Base-by-base conservation (phyloP, 2,329 filamentous ascomycete genomes). In the Xylariaceae sp. region DNA sequence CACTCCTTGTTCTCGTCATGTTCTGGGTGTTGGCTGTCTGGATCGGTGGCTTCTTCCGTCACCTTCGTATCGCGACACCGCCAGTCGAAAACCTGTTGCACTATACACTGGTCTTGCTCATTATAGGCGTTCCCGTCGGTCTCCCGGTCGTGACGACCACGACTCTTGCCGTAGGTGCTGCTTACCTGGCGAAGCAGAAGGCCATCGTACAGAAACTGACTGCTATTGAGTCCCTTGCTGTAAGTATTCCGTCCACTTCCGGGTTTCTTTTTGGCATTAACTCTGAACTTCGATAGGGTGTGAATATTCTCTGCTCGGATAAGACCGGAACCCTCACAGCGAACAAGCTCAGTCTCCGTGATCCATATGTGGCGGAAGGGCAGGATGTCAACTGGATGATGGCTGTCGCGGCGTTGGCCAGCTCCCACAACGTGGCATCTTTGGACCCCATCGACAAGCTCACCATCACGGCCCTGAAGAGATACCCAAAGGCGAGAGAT, bases 311-410 rank as follows among this genome's bases (percentile, higher is more conserved):
- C 65, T 91, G 88, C 80, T 90, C 88, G 69, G 88, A 91, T 78
- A 90, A 91, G 83, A 90, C 88, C 51, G 88, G 88, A 79, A 91
- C 88, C 39, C 80, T 90, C 67, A 88, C 86, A 60, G 86, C 86
- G 67, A 88, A 88, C 75, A 87, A 90, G 78, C 81, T 90, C 56
- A 87, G 83, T 70, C 88, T 90, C 71, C 87, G 88, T 73, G 88
- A 90, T 72, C 88, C 88, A 17, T 90, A 87, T 75, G 87, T 90
- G 60, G 84, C 86, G 62, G 88, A 90, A 74, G 88, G 88, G 68
- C 84, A 89, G 71, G 87, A 90, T 75, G 84, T 90, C 74, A 88
- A 90, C 79, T 90, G 87, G 87, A 90, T 90, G 87, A 90, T 90
- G 88, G 87, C 88, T 65, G 88, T 89, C 62, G 88, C 88, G 61